Base-by-base conservation (phyloP, 2,329 filamentous ascomycete species). In the Meredithiella fracta region DNA sequence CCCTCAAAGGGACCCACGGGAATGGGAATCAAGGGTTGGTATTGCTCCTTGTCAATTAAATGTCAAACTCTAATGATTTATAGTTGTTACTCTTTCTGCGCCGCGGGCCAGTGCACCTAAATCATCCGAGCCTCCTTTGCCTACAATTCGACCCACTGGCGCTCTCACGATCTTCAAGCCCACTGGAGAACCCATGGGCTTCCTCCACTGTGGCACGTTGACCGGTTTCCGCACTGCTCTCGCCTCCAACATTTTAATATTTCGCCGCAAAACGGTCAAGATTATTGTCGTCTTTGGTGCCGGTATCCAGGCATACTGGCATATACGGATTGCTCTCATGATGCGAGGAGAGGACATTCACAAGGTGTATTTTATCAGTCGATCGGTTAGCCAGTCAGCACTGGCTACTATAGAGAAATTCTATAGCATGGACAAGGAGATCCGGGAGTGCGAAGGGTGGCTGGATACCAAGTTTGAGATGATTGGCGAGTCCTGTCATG, bases 271-370 rank as follows among this genome's bases (percentile, higher is more conserved):
- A 56, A 76, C 77, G 26, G 83, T 94, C 44, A 82, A 83, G 64
- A 86, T 82, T 14, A 65, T 96, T 9, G 82, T 84, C 14, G 83
- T 94, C 54, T 97, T 96, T 66, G 91, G 91, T 23, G 83, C 85
- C 34, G 91, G 91, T 49, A 81, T 84, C 62, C 90, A 96, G 70
- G 91, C 91, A 11, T 94, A 91, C 71, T 97, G 90, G 90, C 91
- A 96, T 66, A 80, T 94, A 47, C 83, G 89, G 0, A 76, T 97
- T 3, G 83, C 90, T 0, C 75, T 97, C 9, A 75, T 91, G 60
- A 74, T 92, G 52, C 83, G 77, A 22, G 79, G 79, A 1, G 55
- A 70, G 49, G 86, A 87, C 20, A 83, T 95, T 62, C 82, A 83
- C 62, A 79, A 84, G 58, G 77, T 96, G 51, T 83, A 91, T 68